Evolutionary conservation across 176 grass and related monocot genomes (phyloP), one percentile per base, ranked within the genome.

Genomic region (Thinopyrum elongatum): DNA sequence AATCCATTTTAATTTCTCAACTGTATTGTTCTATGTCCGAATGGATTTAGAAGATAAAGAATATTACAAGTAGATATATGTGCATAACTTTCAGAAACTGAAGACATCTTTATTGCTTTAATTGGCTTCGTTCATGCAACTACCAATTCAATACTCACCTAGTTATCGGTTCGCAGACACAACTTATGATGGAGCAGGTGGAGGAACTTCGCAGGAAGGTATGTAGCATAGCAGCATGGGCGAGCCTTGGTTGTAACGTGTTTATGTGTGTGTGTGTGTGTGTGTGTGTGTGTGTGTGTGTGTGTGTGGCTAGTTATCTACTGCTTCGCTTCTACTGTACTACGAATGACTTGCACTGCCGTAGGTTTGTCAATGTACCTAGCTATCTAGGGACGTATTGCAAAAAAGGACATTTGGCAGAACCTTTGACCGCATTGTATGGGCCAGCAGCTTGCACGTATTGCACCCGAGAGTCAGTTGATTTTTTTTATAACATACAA

Each of bases 131-230:
- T 21, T 82, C 1, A 30, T 59, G 0, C 1, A 15, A 41, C 26
- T n/a, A 67, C 25, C 8, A 69, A 62, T n/a, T 77, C 2, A 78
- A 46, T 34, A 63, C 47, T 28, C 12, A 53, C 19, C 17, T 25
- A 16, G 17, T 61, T 86, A 2, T 69, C 19, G 17, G 19, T 58
- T 59, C 25, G 66, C 94, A 99, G 97, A 93, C 94, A 22, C 92
- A 96, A 30, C 88, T 99, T 79, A 96, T 99, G 94, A 88, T 96
- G 87, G 92, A 99, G 59, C 92, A 99, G 59, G 87, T 99, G 69
- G 97, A 99, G 83, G 97, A 96, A 74, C 97, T 99, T 78, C 92
- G 94, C 78, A 89, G 85, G 41, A 96, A 99, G 88, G 97, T 99
- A 47, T 44, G 88, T 7, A 69, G 55, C 36, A 73, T 77, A 87